phyloP scores from a whole-genome alignment of 1,284 basidiomycete genomes.

The Moesziomyces parantarcticus region DNA sequence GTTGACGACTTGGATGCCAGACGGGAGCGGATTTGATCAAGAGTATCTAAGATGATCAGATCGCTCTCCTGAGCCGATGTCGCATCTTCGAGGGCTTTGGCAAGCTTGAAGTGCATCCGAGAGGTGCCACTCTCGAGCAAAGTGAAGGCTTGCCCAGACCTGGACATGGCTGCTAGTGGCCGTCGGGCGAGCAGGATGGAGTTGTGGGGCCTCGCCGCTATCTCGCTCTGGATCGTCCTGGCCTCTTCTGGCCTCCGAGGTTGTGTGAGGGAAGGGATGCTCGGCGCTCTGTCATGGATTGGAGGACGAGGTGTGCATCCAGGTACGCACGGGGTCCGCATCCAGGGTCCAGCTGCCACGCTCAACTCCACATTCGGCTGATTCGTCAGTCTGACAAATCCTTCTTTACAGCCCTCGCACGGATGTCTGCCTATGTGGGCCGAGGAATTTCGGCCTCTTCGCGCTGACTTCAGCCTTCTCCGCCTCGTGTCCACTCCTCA shows the following conservation, averaged over 20 bases:
- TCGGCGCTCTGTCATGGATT: too few species aligned
- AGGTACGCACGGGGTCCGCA: too few species aligned
- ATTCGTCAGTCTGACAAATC: too few species aligned
- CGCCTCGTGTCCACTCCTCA: background rate
- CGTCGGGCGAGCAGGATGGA: too few species aligned
- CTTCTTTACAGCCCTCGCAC: too few species aligned
- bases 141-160: slow-evolving; percentile 28
- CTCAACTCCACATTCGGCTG: too few species aligned
- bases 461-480: background rate
- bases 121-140: slow-evolving; percentile 50
- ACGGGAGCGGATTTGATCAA: slow-evolving; percentile 13
- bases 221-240: too few species aligned
- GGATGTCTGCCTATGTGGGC: background rate
- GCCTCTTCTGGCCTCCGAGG: too few species aligned
- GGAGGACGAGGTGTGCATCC: too few species aligned
- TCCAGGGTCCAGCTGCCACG: too few species aligned
- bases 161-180: slow-evolving; percentile 9
- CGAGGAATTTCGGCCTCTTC: background rate
- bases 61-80: slow-evolving; percentile 10
- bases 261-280: too few species aligned
- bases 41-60: slow-evolving; percentile 19
- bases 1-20: slow-evolving; percentile 16
- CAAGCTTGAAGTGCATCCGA: slow-evolving; percentile 49
- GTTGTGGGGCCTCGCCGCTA: too few species aligned
- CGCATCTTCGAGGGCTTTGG: slow-evolving; percentile 41